Conservation (phyloP, 129 eudicot species). For the Oenanthe sinensis region DNA sequence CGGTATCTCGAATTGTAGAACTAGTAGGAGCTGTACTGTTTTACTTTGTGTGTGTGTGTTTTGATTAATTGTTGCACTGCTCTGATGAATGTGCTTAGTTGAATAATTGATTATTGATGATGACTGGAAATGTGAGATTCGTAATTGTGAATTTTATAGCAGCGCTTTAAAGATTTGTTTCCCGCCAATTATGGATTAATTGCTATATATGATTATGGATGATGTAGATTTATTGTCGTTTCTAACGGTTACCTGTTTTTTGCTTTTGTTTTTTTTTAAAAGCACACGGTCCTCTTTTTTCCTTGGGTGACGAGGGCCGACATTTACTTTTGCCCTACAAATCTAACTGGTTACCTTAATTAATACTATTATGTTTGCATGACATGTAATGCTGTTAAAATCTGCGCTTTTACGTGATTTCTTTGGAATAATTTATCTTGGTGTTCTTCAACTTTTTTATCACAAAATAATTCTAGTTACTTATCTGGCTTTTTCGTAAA, state of each 20-base stretch:
- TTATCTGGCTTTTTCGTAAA: background rate
- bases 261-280: background rate
- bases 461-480: background rate
- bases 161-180: background rate
- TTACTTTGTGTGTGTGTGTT: background rate
- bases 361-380: background rate
- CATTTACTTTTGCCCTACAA: background rate
- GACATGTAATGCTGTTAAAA: background rate
- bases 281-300: background rate
- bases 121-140: background rate
- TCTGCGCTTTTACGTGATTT: background rate
- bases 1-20: background rate
- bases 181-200: background rate
- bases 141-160: background rate
- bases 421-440: background rate
- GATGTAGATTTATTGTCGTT: background rate
- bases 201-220: background rate
- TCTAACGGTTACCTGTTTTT: background rate
- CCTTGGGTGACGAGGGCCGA: background rate
- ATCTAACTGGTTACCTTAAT: background rate
- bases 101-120: background rate
- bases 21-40: background rate
- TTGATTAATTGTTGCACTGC: background rate
- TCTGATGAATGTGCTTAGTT: background rate
- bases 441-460: no score